Conservation (phyloP, 345 rosid species). For the Citrus reticulata region DNA sequence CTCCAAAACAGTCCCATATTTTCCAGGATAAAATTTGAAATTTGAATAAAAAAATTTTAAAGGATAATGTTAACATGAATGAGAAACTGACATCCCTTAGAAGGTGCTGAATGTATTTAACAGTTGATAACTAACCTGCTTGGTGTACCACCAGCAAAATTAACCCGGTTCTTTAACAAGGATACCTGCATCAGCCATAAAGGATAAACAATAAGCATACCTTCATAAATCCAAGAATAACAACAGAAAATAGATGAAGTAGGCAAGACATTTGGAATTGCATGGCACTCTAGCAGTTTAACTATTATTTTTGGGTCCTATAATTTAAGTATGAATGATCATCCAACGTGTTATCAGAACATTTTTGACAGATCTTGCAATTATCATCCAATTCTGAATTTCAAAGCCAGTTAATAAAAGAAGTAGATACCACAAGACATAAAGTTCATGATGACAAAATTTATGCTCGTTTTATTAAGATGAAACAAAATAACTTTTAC, state of each 20-base stretch:
- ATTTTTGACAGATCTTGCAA: background rate
- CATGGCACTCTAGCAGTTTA: background rate
- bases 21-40: background rate
- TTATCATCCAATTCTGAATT: background rate
- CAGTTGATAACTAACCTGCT: constrained; percentile 50
- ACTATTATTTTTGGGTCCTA: background rate
- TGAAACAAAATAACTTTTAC: background rate
- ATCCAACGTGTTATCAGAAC: background rate
- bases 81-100: background rate
- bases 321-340: background rate
- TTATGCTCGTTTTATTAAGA: background rate
- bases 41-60: background rate
- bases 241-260: background rate
- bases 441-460: background rate
- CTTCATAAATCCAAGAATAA: background rate
- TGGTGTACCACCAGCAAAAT: constrained; percentile 87
- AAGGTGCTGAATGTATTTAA: background rate
- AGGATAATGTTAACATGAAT: background rate
- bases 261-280: background rate
- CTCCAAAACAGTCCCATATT: background rate
- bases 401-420: background rate
- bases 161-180: constrained; percentile 65
- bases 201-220: background rate
- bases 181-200: constrained; percentile 48
- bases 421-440: background rate